These are phyloP conservation scores for Pyracantha coccinea DNA, from an alignment of 331 rosid species.

Conservation along the genomic window DNA sequence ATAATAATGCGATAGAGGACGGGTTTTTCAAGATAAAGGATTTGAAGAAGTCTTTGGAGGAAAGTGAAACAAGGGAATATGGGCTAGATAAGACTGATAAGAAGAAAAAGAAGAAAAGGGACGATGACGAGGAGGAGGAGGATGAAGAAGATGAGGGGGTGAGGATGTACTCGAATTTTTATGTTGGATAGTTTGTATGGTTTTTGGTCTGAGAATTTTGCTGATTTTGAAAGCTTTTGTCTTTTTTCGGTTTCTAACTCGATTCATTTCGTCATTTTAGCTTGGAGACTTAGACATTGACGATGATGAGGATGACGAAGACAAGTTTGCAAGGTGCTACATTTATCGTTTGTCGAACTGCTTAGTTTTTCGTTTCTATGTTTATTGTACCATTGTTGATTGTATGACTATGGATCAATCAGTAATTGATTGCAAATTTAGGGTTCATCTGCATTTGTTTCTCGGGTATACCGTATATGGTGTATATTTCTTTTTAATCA, in stretches of 20 bases:
- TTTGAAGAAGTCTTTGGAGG: slow-evolving; percentile 52
- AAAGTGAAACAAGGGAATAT: slow-evolving; percentile 47
- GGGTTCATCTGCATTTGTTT: not conserved
- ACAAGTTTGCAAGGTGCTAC: slow-evolving; percentile 44
- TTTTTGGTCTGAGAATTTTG: not conserved
- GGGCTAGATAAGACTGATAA: slow-evolving; percentile 16
- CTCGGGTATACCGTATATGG: not conserved
- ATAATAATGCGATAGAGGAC: slow-evolving; percentile 52
- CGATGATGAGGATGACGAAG: slow-evolving; percentile 45
- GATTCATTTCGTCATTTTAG: slow-evolving; percentile 22
- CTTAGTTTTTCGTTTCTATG: not conserved
- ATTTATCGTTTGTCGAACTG: not conserved
- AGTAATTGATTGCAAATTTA: not conserved
- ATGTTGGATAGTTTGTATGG: not conserved
- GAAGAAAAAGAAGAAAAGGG: slow-evolving; percentile 8
- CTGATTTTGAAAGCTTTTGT: not conserved
- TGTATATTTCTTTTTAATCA: not conserved
- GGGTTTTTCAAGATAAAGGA: slow-evolving; percentile 61
- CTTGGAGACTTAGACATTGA: slow-evolving; percentile 43
- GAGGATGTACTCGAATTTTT: not conserved
- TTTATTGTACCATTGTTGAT: not conserved
- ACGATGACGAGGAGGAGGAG: not conserved
- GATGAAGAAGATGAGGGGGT: slow-evolving; percentile 35
- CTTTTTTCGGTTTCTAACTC: slow-evolving; percentile 4
- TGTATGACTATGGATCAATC: not conserved